phyloP scores from a whole-genome alignment of 2,329 filamentous ascomycete genomes.

The Colletotrichum magnum region DNA sequence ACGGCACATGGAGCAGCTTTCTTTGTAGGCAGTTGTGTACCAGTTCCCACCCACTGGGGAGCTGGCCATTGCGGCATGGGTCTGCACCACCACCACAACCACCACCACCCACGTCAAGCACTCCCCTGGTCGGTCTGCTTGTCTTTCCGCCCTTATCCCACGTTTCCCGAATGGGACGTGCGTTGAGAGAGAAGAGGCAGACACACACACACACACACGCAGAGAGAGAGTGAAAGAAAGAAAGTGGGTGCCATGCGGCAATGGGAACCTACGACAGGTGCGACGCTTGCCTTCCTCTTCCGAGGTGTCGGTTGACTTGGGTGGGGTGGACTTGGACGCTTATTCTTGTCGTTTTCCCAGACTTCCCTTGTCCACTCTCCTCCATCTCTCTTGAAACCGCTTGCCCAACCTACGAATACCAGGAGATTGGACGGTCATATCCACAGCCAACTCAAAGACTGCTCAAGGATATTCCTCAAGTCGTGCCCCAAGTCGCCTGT shows the following conservation, averaged over 20 bases:
- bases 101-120: constrained; percentile 23
- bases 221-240: not conserved
- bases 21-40: constrained; percentile 14
- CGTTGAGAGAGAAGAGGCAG: not conserved
- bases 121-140: constrained; percentile 24
- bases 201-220: too few relatives aligned
- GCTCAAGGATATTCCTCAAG: not conserved
- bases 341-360: constrained; percentile 1
- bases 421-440: not conserved
- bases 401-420: not conserved
- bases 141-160: constrained; percentile 27
- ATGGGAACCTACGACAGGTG: constrained; percentile 34
- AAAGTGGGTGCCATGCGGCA: constrained; percentile 29
- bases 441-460: not conserved
- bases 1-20: constrained; percentile 22
- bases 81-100: constrained; percentile 16
- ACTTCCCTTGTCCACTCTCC: not conserved
- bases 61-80: constrained; percentile 10
- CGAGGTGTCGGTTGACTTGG: constrained; percentile 13
- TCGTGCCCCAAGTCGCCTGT: not conserved
- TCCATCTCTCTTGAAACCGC: not conserved
- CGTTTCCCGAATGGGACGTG: constrained; percentile 27
- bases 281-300: constrained; percentile 20
- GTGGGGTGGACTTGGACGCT: constrained; percentile 25
- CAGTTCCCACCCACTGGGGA: constrained; percentile 15